Evolutionary conservation across 805 yeast genomes (phyloP), one percentile per base, ranked within the genome.

Genomic region (Metschnikowia lunata): DNA sequence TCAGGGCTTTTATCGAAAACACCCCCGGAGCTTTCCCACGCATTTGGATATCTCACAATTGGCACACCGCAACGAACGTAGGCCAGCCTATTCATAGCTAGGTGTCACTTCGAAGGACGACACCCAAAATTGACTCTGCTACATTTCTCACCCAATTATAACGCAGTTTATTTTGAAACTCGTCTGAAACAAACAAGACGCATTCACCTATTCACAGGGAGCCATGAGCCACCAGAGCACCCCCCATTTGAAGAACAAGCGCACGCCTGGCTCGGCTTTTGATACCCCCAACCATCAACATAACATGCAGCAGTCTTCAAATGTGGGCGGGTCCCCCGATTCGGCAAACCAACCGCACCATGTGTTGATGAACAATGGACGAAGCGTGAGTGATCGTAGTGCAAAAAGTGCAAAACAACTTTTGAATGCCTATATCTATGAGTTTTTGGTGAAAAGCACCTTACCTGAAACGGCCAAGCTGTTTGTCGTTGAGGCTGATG

Each of bases 341-440:
- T 32, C 37, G 10, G 18, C 33, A 42, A 14, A 44, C 34, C 40
- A 48, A 38, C 45, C 37, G 33, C 38, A 18, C 33, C 43, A 29
- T 11, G 27, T 36, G 13, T 14, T 50, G 11, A 49, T 63, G 58
- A 64, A 63, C 46, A 36, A 57, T 14, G 47, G 60, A 14, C 54
- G 57, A 15, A 55, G 56, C 34, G 59, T 65, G 9, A 53, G 62
- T 27, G 76, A 78, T 52, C 54, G 72, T n/a, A 69, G 68, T 18
- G 82, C 82, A 6, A 62, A 70, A 13, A 73, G 71, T 47, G 69
- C 82, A 7, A 76, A 78, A 54, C 82, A 81, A 58, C 62, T 82
- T 28, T 67, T 89, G 49, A 86, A 89, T 60, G 89, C 91, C 7
- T 89, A 88, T 62, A 82, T 89, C 31, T 87, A 88, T 60, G 97